Evolutionary conservation across 1,284 basidiomycete genomes (phyloP).

Genomic region (Trichosporon sp.): DNA sequence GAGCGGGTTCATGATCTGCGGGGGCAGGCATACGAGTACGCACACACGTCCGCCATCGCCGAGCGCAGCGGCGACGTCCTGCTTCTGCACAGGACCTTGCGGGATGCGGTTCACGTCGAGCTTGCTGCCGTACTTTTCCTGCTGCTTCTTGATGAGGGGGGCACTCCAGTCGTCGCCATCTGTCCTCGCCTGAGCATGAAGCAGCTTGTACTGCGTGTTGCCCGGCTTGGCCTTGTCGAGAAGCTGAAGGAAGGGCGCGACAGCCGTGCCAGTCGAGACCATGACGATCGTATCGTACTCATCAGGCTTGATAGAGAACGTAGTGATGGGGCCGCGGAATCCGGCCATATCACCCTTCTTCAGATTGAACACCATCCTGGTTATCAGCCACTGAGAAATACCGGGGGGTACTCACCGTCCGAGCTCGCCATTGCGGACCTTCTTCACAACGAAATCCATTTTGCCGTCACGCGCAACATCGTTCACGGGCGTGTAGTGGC

Average conservation of each 20-base stretch:
- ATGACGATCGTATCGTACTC: constrained; percentile 41
- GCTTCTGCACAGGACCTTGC: neutral
- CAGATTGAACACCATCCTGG: constrained; percentile 38
- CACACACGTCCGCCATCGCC: constrained; percentile 18
- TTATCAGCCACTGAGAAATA: neutral
- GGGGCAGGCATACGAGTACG: constrained; percentile 41
- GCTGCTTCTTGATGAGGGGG: constrained; percentile 17
- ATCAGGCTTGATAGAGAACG: constrained; percentile 30
- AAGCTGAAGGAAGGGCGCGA: constrained; percentile 47
- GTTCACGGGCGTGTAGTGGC: constrained; percentile 46
- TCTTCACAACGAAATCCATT: constrained; percentile 41
- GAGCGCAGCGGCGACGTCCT: constrained; percentile 8
- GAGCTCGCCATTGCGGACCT: constrained; percentile 45
- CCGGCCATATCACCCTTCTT: constrained; percentile 33
- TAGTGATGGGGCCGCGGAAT: constrained; percentile 43
- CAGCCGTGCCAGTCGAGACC: constrained; percentile 47
- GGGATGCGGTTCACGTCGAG: constrained; percentile 19
- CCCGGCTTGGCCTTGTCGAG: constrained; percentile 31
- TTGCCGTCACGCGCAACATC: constrained; percentile 33
- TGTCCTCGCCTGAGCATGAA: constrained; percentile 25
- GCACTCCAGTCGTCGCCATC: constrained; percentile 13
- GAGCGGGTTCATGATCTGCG: constrained; percentile 32
- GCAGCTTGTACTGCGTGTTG: constrained; percentile 22
- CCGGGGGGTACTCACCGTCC: constrained; percentile 33
- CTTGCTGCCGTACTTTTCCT: constrained; percentile 22